These are phyloP conservation scores for Stenocarpella maydis DNA, from an alignment of 2,329 filamentous ascomycete species.

Conservation along the genomic window DNA sequence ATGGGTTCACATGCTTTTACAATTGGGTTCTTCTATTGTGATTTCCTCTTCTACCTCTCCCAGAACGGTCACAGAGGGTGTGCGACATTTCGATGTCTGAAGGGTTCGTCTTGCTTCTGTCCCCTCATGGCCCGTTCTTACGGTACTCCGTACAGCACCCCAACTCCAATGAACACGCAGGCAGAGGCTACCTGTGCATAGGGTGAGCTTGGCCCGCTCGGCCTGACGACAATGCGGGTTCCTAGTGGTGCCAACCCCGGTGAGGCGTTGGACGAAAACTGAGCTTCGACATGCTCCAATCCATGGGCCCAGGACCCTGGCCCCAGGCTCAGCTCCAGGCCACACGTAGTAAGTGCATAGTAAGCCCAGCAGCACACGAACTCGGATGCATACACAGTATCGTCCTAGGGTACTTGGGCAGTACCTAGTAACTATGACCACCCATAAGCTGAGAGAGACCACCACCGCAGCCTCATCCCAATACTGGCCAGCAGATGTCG, in stretches of 20 bases:
- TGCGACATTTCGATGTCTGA: slow-evolving; percentile 6
- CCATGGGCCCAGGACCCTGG: background rate
- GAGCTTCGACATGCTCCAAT: slow-evolving; percentile 10
- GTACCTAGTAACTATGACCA: too few relatives aligned
- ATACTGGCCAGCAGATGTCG: background rate
- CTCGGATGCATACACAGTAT: too few relatives aligned
- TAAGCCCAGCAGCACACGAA: too few relatives aligned
- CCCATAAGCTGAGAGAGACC: too few relatives aligned
- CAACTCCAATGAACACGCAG: slow-evolving; percentile 11
- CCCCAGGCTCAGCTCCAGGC: background rate
- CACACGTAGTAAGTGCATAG: background rate
- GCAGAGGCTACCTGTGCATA: slow-evolving; percentile 7
- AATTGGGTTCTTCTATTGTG: background rate
- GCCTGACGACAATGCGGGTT: background rate
- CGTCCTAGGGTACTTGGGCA: too few relatives aligned
- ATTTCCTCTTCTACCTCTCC: background rate
- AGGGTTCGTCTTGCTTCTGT: background rate
- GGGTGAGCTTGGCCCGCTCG: slow-evolving; percentile 29
- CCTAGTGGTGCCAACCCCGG: background rate
- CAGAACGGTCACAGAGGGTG: background rate
- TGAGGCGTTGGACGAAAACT: slow-evolving; percentile 23
- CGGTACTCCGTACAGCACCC: background rate
- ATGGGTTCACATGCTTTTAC: background rate
- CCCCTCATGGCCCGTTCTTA: background rate
- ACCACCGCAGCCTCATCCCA: too few relatives aligned